phyloP scores from a whole-genome alignment of 257 asterid genomes.

The Nemophila menziesii region DNA sequence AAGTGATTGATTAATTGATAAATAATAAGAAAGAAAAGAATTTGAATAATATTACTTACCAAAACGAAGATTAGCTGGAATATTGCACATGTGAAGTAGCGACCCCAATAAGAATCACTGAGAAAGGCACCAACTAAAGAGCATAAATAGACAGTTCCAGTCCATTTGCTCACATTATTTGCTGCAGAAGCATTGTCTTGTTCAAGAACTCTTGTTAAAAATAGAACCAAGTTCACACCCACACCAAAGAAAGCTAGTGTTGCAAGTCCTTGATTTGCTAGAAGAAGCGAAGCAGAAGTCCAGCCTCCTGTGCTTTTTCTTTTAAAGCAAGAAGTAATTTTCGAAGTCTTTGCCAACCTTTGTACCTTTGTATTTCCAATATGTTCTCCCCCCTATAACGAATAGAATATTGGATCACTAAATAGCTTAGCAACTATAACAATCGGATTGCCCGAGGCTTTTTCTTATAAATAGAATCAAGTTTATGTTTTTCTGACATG shows the following conservation, averaged over 20 bases:
- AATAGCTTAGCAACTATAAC: too few species aligned
- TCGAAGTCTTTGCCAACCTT: background rate
- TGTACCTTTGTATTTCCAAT: constrained; percentile 3
- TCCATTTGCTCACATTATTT: constrained; percentile 73
- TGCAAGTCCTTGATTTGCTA: constrained; percentile 75
- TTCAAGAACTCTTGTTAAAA: constrained; percentile 59
- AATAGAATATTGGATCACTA: too few species aligned
- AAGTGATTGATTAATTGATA: background rate
- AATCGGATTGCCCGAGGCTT: too few species aligned
- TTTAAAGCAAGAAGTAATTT: background rate
- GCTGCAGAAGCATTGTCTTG: constrained; percentile 71
- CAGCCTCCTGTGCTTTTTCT: constrained; percentile 43
- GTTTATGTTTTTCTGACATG: too few species aligned
- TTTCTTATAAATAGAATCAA: too few species aligned
- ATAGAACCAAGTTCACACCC: constrained; percentile 70
- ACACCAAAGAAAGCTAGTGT: constrained; percentile 77
- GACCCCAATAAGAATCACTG: constrained; percentile 83
- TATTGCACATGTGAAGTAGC: constrained; percentile 57
- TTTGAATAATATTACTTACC: constrained; percentile 20
- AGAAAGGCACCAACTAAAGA: constrained; percentile 73
- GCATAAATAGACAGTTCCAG: constrained; percentile 73
- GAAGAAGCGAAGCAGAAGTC: constrained; percentile 40
- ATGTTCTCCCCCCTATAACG: background rate
- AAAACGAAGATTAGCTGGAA: constrained; percentile 47
- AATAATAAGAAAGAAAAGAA: background rate